Evolutionary conservation across 2,329 filamentous ascomycete genomes (phyloP).

Genomic region (Plenodomus tracheiphilus): DNA sequence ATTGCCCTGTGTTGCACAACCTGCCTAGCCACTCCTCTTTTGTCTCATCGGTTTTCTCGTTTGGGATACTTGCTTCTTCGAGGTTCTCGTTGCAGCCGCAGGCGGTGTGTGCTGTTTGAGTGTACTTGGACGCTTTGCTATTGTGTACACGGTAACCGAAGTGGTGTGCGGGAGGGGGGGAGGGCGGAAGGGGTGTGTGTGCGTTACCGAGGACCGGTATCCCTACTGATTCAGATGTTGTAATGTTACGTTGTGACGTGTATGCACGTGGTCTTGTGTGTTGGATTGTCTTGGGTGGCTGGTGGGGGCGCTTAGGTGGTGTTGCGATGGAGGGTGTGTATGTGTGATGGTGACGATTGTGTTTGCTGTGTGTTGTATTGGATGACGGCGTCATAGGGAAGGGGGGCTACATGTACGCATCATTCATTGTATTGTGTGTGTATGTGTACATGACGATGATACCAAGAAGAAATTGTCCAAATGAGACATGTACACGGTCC

Average conservation of each 20-base stretch:
- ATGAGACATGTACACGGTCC: too few species aligned
- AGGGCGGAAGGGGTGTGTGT: background rate
- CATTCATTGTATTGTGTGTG: too few species aligned
- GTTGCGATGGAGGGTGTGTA: background rate
- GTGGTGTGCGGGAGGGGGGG: background rate
- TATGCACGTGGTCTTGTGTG: slow-evolving; percentile 6
- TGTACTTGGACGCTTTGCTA: background rate
- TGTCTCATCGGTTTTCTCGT: background rate
- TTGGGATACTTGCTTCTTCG: background rate
- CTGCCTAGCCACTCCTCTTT: background rate
- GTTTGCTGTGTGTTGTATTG: background rate
- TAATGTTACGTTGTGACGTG: background rate
- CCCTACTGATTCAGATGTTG: slow-evolving; percentile 4
- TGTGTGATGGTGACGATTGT: background rate
- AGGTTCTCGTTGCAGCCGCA: background rate
- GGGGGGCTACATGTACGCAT: too few species aligned
- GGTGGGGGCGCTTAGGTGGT: background rate
- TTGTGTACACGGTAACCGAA: background rate
- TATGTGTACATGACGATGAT: too few species aligned
- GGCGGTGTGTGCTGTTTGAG: background rate
- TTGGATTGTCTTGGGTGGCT: background rate
- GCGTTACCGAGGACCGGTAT: background rate
- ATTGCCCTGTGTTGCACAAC: background rate
- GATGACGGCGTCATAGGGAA: background rate
- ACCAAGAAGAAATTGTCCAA: too few species aligned